Evolutionary conservation across 2,329 filamentous ascomycete genomes (phyloP).

Genomic region (Ophiostoma pallidulum): DNA sequence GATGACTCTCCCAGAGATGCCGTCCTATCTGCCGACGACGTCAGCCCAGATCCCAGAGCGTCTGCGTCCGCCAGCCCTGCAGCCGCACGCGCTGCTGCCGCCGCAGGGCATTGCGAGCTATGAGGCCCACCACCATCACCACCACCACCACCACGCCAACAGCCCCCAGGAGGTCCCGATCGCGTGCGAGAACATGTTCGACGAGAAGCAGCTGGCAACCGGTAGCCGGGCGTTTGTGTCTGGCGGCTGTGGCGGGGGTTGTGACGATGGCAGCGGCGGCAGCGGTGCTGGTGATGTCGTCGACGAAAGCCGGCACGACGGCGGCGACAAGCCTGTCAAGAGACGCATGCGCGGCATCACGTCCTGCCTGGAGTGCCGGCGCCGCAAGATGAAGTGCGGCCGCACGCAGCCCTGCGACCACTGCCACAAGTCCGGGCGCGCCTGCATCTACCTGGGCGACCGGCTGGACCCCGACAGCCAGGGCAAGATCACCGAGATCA

Average conservation of each 20-base stretch:
- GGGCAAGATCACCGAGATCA: slow-evolving; percentile 63
- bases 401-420: slow-evolving; percentile 63
- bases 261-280: no score
- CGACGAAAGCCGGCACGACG: background rate
- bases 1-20: background rate
- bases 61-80: background rate
- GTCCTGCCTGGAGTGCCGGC: slow-evolving; percentile 61
- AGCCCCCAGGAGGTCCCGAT: slow-evolving; percentile 11
- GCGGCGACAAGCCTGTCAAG: slow-evolving; percentile 35
- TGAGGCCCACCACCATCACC: background rate
- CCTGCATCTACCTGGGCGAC: slow-evolving; percentile 55
- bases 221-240: background rate
- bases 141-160: background rate
- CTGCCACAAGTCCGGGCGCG: slow-evolving; percentile 45
- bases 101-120: background rate
- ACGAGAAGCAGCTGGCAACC: slow-evolving; percentile 3
- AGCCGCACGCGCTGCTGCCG: background rate
- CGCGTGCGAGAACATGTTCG: slow-evolving; percentile 10
- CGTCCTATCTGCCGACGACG: background rate
- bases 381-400: slow-evolving; percentile 71
- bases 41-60: background rate
- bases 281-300: no score
- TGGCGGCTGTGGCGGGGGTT: no score
- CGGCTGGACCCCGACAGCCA: slow-evolving; percentile 61
- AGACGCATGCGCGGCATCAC: slow-evolving; percentile 58